Percentiles rank a stretch among this genome's conserved stretches.
phyloP scores from a whole-genome alignment of 495 filamentous ascomycete species.

The Arthonia radiata region DNA sequence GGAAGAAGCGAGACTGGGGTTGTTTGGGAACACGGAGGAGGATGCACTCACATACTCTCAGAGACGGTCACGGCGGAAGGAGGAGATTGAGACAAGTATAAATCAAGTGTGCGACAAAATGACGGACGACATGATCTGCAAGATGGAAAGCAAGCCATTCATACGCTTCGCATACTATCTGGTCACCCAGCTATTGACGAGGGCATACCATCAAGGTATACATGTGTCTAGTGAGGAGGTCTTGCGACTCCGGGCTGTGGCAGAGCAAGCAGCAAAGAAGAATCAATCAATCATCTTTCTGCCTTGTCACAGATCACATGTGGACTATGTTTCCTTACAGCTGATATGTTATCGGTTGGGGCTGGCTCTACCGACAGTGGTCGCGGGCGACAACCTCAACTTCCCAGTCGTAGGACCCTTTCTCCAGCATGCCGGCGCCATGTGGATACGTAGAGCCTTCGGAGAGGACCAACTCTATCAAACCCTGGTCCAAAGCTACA shows the following conservation, averaged over 20 bases:
- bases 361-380: constrained; percentile 70
- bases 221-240: constrained; percentile 92
- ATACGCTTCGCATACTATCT: constrained; percentile 83
- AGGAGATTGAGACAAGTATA: constrained; percentile 34
- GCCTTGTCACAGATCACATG: constrained; percentile 80
- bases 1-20: constrained; percentile 51
- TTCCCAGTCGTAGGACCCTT: constrained; percentile 76
- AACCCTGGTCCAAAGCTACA: constrained; percentile 81
- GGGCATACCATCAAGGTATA: constrained; percentile 79
- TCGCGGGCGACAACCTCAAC: constrained; percentile 89
- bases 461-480: constrained; percentile 76
- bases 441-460: constrained; percentile 89
- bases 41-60: constrained; percentile 15
- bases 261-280: constrained; percentile 53
- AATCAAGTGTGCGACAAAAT: constrained; percentile 58
- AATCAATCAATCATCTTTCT: constrained; percentile 93
- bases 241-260: constrained; percentile 50
- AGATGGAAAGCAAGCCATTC: constrained; percentile 86
- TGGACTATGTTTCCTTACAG: constrained; percentile 86
- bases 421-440: constrained; percentile 84
- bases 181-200: constrained; percentile 61
- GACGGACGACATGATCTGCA: constrained; percentile 93
- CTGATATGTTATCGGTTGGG: constrained; percentile 86
- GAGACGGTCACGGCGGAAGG: constrained; percentile 28
- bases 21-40: constrained; percentile 23